Percentiles rank a stretch among this genome's conserved stretches.
Evolutionary conservation across 129 eudicot genomes (phyloP).

Genomic region (Daucus carota): DH1_v3.0 NC_030387.2:39364501-39365000

Average conservation of each 20-base stretch:
- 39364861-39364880: too few species aligned
- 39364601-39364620: neutral
- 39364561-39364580: neutral
- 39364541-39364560: neutral
- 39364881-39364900: too few species aligned
- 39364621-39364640: neutral
- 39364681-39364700: neutral
- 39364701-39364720: slow-evolving; percentile 4
- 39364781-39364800: neutral
- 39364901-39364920: too few species aligned
- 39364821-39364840: too few species aligned
- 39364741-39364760: neutral
- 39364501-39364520: too few species aligned
- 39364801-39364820: neutral
- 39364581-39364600: neutral
- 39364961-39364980: too few species aligned
- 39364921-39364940: too few species aligned
- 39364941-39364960: too few species aligned
- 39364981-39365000: too few species aligned
- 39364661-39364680: neutral
- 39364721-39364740: neutral
- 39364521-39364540: too few species aligned
- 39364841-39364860: too few species aligned
- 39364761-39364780: neutral
- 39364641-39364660: neutral